phyloP scores from a whole-genome alignment of 805 yeast species.

The Ogataea wickerhamii region DNA sequence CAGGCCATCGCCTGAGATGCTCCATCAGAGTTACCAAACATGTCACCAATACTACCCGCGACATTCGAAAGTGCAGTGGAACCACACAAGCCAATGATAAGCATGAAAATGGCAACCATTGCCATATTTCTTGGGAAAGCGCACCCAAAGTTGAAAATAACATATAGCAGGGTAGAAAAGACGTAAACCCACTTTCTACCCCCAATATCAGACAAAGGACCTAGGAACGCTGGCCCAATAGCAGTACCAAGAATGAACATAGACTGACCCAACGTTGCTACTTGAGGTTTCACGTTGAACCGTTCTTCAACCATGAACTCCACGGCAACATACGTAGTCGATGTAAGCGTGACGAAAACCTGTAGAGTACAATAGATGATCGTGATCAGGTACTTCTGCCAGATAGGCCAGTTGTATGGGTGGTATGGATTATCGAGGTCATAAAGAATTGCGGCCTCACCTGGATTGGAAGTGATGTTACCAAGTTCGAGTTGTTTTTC shows the following conservation, averaged over 20 bases:
- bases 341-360: conserved; percentile 31
- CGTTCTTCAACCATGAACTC: conserved; percentile 28
- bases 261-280: conserved; percentile 34
- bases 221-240: conserved; percentile 34
- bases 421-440: conserved; percentile 30
- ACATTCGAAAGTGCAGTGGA: conserved; percentile 34
- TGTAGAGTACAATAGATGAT: conserved; percentile 29
- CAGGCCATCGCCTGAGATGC: conserved; percentile 36
- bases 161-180: conserved; percentile 26
- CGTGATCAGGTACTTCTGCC: conserved; percentile 25
- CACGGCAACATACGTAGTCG: conserved; percentile 32
- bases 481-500: conserved; percentile 23
- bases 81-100: conserved; percentile 31
- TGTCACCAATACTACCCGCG: conserved; percentile 36
- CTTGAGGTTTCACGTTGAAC: conserved; percentile 28
- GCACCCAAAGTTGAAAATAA: conserved; percentile 32
- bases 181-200: conserved; percentile 38
- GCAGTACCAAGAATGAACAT: conserved; percentile 36
- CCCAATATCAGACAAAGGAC: conserved; percentile 35
- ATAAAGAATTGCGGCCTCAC: conserved; percentile 28
- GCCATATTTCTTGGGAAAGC: conserved; percentile 34
- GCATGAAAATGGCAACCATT: conserved; percentile 32
- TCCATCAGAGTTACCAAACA: conserved; percentile 33
- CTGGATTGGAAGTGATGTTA: conserved; percentile 26
- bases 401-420: conserved; percentile 31